Base-by-base conservation (phyloP, 805 yeast genomes). In the Debaryomyces maramus region DNA sequence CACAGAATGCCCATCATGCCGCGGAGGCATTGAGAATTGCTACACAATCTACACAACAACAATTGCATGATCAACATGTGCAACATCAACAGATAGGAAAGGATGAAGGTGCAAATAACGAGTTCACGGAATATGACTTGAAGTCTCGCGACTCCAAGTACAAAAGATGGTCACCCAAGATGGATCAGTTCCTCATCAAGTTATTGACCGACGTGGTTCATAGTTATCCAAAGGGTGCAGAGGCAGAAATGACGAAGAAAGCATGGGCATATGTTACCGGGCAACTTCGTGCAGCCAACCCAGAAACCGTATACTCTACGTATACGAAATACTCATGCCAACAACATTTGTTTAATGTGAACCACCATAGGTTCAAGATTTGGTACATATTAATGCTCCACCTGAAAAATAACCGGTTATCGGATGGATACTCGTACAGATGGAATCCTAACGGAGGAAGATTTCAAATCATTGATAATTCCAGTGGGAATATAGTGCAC, bases 291-390 rank as follows among this genome's bases (percentile, higher is more conserved):
- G 49, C 53, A 5, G 67, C 66, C n/a, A 65, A 65, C 39, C 71
- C 71, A 1, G 64, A 63, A 33, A 63, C 71, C 1, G 71, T 65
- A 0, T 65, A 65, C 40, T 62, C 69, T 10, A 65, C 71, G 2
- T 65, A 65, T 36, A 65, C 71, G 20, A 65, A 65, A 39, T 65
- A 65, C 36, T 62, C 68, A 7, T 63, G 70, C 38, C 67, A 58
- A 27, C 71, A 65, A 40, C 71, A 65, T 48, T 46, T 65, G 22
- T 35, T 48, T n/a, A 60, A 64, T 37, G 71, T 65, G 13, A 60
- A 57, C 26, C 70, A 65, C 34, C 63, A 55, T 40, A 41, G 68
- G 15, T 65, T 63, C 43, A 61, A 59, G 39, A 59, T 65, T 32
- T 65, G 71, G 71, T 58, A 44, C 37, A 45, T 51, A 11, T 50